Evolutionary conservation across 768 basidiomycete species (phyloP).

Genomic region (Coprinopsis sp.): DNA sequence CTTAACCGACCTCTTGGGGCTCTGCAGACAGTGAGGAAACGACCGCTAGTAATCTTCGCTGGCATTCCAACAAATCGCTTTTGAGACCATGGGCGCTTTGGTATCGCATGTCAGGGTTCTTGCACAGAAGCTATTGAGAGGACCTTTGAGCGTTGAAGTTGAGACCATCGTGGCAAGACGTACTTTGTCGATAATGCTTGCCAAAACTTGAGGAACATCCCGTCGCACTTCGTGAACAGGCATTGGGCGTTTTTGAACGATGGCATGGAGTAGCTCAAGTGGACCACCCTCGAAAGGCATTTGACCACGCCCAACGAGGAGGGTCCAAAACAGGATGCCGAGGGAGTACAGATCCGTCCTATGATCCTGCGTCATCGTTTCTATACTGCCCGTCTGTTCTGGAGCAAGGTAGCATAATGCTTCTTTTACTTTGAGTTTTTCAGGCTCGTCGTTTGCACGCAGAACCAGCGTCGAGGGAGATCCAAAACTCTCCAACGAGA

Average conservation of each 20-base stretch:
- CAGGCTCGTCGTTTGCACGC: slow-evolving; percentile 52
- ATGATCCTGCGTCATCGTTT: slow-evolving; percentile 68
- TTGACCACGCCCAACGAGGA: slow-evolving; percentile 64
- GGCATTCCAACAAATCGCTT: slow-evolving; percentile 63
- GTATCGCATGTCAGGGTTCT: slow-evolving; percentile 64
- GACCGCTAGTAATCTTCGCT: slow-evolving; percentile 54
- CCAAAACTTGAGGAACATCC: slow-evolving; percentile 69
- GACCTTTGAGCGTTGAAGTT: no score
- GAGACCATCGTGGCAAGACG: slow-evolving; percentile 7
- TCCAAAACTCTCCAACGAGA: slow-evolving; percentile 66
- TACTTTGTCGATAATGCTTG: slow-evolving; percentile 66
- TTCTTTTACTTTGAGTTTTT: slow-evolving; percentile 70
- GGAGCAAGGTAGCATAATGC: slow-evolving; percentile 72
- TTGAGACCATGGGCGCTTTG: slow-evolving; percentile 70
- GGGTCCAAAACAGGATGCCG: slow-evolving; percentile 70
- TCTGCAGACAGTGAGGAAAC: slow-evolving; percentile 55
- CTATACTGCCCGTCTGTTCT: slow-evolving; percentile 71
- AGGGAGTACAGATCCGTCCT: slow-evolving; percentile 72
- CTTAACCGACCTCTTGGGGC: slow-evolving; percentile 44
- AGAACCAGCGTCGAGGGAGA: slow-evolving; percentile 69
- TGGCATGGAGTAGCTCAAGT: slow-evolving; percentile 62
- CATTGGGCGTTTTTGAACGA: slow-evolving; percentile 70
- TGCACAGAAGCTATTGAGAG: slow-evolving; percentile 49
- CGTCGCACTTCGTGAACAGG: slow-evolving; percentile 70
- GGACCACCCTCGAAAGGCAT: slow-evolving; percentile 60